Conservation (phyloP, 345 rosid species). For the Cardamine chenopodiifolia region DNA sequence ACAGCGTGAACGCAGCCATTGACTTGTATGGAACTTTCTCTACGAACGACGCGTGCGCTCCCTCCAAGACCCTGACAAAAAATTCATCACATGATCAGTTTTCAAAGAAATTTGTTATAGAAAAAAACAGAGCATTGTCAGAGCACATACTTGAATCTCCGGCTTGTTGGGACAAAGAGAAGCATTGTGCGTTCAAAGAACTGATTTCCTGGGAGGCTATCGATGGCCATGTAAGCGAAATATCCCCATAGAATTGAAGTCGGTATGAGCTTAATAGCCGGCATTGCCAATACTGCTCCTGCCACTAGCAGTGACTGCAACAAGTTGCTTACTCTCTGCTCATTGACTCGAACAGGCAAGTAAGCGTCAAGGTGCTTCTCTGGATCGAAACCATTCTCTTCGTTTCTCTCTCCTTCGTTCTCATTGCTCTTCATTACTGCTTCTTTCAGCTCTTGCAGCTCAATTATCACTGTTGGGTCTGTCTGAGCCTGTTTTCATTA, state of each 20-base stretch:
- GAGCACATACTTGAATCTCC: conserved; percentile 61
- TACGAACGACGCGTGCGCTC: conserved; percentile 71
- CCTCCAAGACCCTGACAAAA: conserved; percentile 64
- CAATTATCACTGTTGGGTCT: conserved; percentile 46
- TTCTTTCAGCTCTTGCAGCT: conserved; percentile 72
- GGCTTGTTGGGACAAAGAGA: conserved; percentile 59
- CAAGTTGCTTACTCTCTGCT: conserved; percentile 80
- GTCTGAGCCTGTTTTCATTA: conserved; percentile 35
- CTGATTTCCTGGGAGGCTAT: conserved; percentile 88
- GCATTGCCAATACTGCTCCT: conserved; percentile 62
- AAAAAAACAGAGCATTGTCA: conserved; percentile 4
- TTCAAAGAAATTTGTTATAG: background rate
- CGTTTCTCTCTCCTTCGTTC: conserved; percentile 30
- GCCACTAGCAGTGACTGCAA: conserved; percentile 76
- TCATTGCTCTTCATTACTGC: conserved; percentile 57
- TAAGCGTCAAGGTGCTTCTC: conserved; percentile 78
- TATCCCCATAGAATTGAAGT: conserved; percentile 90
- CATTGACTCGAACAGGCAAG: conserved; percentile 85
- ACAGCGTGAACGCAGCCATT: conserved; percentile 56
- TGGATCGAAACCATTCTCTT: conserved; percentile 56
- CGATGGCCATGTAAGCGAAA: conserved; percentile 88
- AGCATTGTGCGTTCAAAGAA: conserved; percentile 80
- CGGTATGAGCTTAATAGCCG: conserved; percentile 74
- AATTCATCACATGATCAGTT: background rate
- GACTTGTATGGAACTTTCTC: conserved; percentile 72